Conservation (phyloP, 805 yeast species). For the Candida pseudoglaebosa region DNA sequence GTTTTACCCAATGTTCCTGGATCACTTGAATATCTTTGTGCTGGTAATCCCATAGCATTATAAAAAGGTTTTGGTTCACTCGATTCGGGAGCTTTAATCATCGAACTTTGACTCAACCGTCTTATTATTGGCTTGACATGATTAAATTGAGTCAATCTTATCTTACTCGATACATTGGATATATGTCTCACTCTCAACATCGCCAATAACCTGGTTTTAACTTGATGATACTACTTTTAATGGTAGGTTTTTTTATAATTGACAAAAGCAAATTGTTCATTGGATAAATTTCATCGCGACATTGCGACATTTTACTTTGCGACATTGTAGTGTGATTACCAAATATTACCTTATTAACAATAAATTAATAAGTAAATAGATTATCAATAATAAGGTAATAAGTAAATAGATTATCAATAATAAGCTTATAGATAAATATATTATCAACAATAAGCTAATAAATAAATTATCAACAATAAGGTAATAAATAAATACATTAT, state of each 20-base stretch:
- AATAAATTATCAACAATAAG: too few species aligned
- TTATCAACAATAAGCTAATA: too few species aligned
- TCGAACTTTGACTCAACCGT: not conserved
- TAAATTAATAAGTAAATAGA: too few species aligned
- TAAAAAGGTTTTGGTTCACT: conserved; percentile 22
- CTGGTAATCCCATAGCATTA: conserved; percentile 36
- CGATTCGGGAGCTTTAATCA: not conserved
- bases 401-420: too few species aligned
- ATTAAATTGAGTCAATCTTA: not conserved
- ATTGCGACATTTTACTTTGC: too few species aligned
- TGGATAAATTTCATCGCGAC: too few species aligned
- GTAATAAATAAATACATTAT: too few species aligned
- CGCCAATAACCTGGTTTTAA: not conserved
- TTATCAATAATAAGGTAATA: too few species aligned
- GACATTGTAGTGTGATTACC: too few species aligned
- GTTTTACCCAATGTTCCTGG: conserved; percentile 37
- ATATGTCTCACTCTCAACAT: conserved; percentile 1
- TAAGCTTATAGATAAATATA: too few species aligned
- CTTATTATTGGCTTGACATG: not conserved
- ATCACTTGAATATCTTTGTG: conserved; percentile 31
- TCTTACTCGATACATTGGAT: not conserved
- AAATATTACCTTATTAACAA: too few species aligned
- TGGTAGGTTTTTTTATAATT: not conserved
- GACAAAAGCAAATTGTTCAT: conserved; percentile 1
- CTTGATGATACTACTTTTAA: not conserved